These are phyloP conservation scores for Taiwanofungus camphoratus DNA, from an alignment of 1,284 basidiomycete species.

Conservation along the genomic window DNA sequence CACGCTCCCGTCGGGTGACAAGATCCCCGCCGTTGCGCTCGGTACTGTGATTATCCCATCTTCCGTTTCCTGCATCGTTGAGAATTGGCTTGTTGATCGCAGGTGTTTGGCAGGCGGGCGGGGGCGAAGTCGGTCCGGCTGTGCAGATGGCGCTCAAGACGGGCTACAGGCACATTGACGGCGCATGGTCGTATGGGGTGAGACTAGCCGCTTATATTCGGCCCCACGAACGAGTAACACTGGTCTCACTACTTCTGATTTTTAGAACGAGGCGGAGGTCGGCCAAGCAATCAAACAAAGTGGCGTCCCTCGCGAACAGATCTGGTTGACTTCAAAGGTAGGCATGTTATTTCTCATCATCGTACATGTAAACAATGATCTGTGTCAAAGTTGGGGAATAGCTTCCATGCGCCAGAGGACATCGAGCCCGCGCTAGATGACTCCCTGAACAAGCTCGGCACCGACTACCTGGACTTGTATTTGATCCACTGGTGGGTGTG, in stretches of 20 bases:
- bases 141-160: slow-evolving; percentile 53
- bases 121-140: slow-evolving; percentile 50
- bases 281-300: slow-evolving; percentile 38
- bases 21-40: slow-evolving; percentile 57
- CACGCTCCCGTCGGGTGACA: slow-evolving; percentile 53
- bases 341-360: slow-evolving; percentile 6
- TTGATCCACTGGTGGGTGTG: slow-evolving; percentile 72
- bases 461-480: slow-evolving; percentile 76
- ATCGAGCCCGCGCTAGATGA: slow-evolving; percentile 67
- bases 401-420: slow-evolving; percentile 58
- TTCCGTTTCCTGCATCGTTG: too few species aligned
- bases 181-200: slow-evolving; percentile 63
- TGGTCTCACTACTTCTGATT: too few species aligned
- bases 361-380: background rate
- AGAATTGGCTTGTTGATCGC: slow-evolving; percentile 1
- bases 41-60: too few species aligned
- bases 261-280: slow-evolving; percentile 48
- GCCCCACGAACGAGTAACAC: too few species aligned
- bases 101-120: slow-evolving; percentile 59
- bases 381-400: slow-evolving; percentile 59
- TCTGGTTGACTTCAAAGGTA: slow-evolving; percentile 49
- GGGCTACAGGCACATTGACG: slow-evolving; percentile 75
- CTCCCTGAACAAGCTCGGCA: slow-evolving; percentile 59
- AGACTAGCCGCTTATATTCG: too few species aligned
- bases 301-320: slow-evolving; percentile 34